phyloP scores from a whole-genome alignment of 352 stramenopile genomes.

The Phytophthora lateralis region DNA sequence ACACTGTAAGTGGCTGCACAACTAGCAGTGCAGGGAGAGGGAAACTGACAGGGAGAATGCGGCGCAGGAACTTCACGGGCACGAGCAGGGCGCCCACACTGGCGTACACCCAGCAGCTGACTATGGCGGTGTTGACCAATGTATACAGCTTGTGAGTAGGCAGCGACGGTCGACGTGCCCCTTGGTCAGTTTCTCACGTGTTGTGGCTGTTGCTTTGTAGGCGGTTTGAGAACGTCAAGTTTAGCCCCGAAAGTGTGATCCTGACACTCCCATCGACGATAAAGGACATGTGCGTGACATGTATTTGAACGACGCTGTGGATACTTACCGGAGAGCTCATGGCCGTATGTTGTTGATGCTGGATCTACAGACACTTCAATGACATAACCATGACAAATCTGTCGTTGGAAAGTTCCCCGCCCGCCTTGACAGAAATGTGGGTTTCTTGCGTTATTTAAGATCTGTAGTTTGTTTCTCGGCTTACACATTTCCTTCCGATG shows the following conservation, averaged over 20 bases:
- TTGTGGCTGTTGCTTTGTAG: not conserved
- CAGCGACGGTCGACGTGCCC: not conserved
- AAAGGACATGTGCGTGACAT: no score
- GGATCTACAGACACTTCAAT: conserved; percentile 1
- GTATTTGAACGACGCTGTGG: no score
- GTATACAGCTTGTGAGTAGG: conserved; percentile 2
- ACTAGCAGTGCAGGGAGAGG: not conserved
- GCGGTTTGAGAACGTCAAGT: conserved; percentile 2
- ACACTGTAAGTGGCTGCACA: not conserved
- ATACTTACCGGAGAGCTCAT: no score
- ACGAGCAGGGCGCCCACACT: not conserved
- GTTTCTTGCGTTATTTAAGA: not conserved
- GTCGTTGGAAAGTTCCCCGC: not conserved
- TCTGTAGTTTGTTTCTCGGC: no score
- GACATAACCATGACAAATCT: not conserved
- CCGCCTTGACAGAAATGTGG: conserved; percentile 1
- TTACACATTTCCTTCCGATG: no score
- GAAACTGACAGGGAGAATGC: not conserved
- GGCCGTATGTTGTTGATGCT: no score
- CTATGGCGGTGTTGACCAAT: not conserved
- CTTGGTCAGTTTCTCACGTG: no score
- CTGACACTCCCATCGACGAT: not conserved
- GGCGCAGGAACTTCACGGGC: conserved; percentile 5
- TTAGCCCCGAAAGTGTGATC: not conserved
- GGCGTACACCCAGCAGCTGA: not conserved